Base-by-base conservation (phyloP, 306 rosid species). In the Fragaria iinumae region DNA sequence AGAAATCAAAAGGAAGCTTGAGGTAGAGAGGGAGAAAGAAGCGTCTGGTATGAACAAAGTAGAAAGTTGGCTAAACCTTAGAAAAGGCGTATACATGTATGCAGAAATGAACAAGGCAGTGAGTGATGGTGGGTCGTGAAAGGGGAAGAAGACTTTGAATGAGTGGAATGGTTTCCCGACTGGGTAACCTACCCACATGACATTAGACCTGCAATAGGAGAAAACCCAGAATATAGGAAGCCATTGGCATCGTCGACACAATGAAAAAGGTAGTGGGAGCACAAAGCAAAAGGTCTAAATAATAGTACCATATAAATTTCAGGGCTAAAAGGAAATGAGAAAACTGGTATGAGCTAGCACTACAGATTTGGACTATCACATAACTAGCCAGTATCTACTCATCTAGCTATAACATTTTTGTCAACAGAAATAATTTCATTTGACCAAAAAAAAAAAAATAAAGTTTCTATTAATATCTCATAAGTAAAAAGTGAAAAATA, bases 161-260 rank as follows among this genome's bases (percentile, higher is more conserved):
- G 36, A 12, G 36, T 60, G 66, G 29, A 66, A 18, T 62, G 73
- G 67, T 39, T 64, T 39, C 73, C 68, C 48, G 32, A 52, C 57
- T 66, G 74, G 78, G 74, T 41, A 79, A 55, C 32, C 48, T 52
- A 20, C 12, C 27, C 45, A 72, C 27, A 41, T 43, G 25, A 34
- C 41, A 64, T 36, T 32, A 64, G 18, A 41, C 66, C 18, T 65
- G 14, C 43, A 12, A 17, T 52, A 79, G 25, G 38, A 36, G 29
- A 72, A 63, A 13, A 72, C n/a, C 23, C 34, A 34, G 36, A 23
- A 65, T 10, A 36, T 21, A 17, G n/a, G 52, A 67, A 76, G 64
- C 64, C 39, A 36, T 23, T 9, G 8, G 10, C 17, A 38, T 68
- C 67, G 52, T 23, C 53, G 45, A 65, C 25, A 34, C 25, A 34